Evolutionary conservation across 73 alveolate genomes (phyloP), one percentile per base, ranked within the genome.

Genomic region (Breviolum minutum): DNA sequence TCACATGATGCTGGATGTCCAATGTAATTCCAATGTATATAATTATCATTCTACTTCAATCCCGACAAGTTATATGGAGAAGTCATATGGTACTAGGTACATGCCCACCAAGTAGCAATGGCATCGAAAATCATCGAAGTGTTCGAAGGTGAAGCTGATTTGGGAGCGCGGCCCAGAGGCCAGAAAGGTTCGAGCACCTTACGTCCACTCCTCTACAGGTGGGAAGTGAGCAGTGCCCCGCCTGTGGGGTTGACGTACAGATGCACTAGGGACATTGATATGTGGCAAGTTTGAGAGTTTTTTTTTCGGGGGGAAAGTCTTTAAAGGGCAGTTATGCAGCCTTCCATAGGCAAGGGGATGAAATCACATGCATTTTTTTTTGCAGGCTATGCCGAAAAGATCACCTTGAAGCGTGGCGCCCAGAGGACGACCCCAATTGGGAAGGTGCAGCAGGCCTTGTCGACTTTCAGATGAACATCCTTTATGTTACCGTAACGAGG

Each of bases 81-180:
- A n/a, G n/a, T n/a, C n/a, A n/a, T n/a, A n/a, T n/a, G n/a, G n/a
- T n/a, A n/a, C n/a, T n/a, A n/a, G n/a, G n/a, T n/a, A n/a, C n/a
- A n/a, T n/a, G n/a, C n/a, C n/a, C n/a, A n/a, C n/a, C n/a, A n/a
- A n/a, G n/a, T n/a, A n/a, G n/a, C n/a, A n/a, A n/a, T 40, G 54
- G 54, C 54, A 40, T 40, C 54, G 54, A 3, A 40, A 3, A 40
- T 40, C 54, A 40, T 40, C 54, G 54, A 40, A 40, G 83, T 54
- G 61, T 7, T 14, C 20, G 27, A 26, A 92, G 98, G 98, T 92
- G 30, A 92, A 74, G 91, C 98, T 76, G 22, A 92, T 92, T 63
- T 92, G 98, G 98, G 91, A 92, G 79, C 98, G 98, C 40, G 98
- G 98, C 79, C 98, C 98, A 16, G 98, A 92, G 76, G 98, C 98